Conservation (phyloP, 2,329 filamentous ascomycete species). For the Exophiala xenobiotica region DNA sequence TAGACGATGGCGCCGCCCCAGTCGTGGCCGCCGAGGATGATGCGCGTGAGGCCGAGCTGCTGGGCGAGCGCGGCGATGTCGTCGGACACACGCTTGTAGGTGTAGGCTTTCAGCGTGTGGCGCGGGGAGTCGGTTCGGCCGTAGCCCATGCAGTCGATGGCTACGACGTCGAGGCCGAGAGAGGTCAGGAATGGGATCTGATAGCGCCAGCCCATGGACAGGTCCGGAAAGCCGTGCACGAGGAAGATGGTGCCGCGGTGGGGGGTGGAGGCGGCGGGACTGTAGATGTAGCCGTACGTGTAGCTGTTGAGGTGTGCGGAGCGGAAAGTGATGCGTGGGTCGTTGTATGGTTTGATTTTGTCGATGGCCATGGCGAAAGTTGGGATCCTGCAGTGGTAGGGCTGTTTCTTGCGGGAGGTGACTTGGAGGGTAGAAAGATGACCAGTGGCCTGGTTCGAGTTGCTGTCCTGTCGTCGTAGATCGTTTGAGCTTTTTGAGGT, state of each 20-base stretch:
- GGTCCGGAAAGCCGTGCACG: constrained; percentile 79
- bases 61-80: constrained; percentile 73
- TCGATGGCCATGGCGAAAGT: constrained; percentile 51
- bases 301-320: constrained; percentile 65
- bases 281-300: constrained; percentile 65
- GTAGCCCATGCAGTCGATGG: constrained; percentile 84
- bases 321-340: constrained; percentile 65
- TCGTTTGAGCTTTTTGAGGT: no score
- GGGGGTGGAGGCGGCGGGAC: constrained; percentile 41
- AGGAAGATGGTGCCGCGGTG: constrained; percentile 56
- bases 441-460: no score
- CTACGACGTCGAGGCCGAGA: constrained; percentile 74
- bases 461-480: no score
- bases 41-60: constrained; percentile 54
- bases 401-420: no score
- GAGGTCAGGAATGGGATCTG: constrained; percentile 76
- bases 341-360: constrained; percentile 62
- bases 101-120: constrained; percentile 61
- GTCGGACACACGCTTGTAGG: constrained; percentile 67
- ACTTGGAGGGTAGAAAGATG: neutral
- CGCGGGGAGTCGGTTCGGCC: constrained; percentile 64
- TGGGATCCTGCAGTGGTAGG: neutral
- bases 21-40: constrained; percentile 88
- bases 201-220: constrained; percentile 82
- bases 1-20: constrained; percentile 81